Conservation (phyloP, 177 flowering plant genomes). For the Vitis hybrid region DNA sequence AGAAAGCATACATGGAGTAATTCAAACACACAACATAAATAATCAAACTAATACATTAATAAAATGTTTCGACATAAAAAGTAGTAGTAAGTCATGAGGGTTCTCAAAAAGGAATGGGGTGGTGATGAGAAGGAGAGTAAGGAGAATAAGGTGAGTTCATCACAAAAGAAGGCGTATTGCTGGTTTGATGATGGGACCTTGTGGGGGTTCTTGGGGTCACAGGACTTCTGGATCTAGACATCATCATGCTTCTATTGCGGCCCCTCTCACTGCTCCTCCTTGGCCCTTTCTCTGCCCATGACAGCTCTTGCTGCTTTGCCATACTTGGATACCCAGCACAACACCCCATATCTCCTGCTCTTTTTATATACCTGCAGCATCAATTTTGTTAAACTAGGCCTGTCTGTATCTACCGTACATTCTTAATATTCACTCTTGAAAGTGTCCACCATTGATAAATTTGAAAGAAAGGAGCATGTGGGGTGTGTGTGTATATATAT, state of each 20-base stretch:
- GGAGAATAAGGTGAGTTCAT: constrained; percentile 28
- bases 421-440: no score
- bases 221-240: constrained; percentile 32
- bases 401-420: no score
- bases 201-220: constrained; percentile 15
- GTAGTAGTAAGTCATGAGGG: neutral
- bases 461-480: neutral
- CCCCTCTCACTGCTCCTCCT: constrained; percentile 34
- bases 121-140: constrained; percentile 20
- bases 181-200: constrained; percentile 8
- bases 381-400: no score
- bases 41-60: no score
- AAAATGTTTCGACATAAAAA: no score
- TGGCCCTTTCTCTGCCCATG: constrained; percentile 70
- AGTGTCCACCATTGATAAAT: neutral
- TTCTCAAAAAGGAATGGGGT: constrained; percentile 19
- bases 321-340: constrained; percentile 39
- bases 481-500: neutral
- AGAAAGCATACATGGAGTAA: neutral
- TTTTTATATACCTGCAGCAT: constrained; percentile 48
- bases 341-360: constrained; percentile 48
- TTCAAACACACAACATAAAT: neutral
- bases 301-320: constrained; percentile 53
- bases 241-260: constrained; percentile 15
- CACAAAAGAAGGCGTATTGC: constrained; percentile 31